Evolutionary conservation across 306 rosid species (phyloP), one percentile per base, ranked within the genome.

Genomic region (Acacia acuminata): DNA sequence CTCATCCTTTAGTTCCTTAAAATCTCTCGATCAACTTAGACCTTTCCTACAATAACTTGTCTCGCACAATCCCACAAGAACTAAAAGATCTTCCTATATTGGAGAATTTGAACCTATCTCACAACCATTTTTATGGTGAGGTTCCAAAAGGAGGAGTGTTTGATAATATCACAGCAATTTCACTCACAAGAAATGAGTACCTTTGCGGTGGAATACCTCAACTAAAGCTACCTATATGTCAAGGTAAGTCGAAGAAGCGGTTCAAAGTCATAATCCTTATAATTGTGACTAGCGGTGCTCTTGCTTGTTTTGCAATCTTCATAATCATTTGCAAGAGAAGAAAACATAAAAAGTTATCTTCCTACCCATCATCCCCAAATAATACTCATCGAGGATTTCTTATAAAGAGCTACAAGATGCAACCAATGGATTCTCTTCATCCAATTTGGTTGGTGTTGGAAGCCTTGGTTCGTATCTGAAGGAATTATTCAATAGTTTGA

Each of bases 1-100:
- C 9, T 43, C 40, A 0, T 79, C 71, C 40, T 66, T 83, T 8
- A 73, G 50, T 38, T 66, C 85, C 64, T 79, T 77, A 10, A 44
- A 3, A 10, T 70, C 82, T 68, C 72, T 87, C 3, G 27, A 10
- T 22, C 36, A 61, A 11, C 17, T 61, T 61, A 61, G 34, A 61
- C 2, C 19, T 61, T 25, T 61, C 36, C 7, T 11, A 61, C 17
- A 25, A 61, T 25, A 61, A 25, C 17, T 10, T 60, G 14, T 11
- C 34, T 9, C 17, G 66, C 14, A 60, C 32, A 24, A 24, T 60
- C 2, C 34, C 66, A 1, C 32, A 10, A 22, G 15, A 60, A 3
- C 16, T 60, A 60, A 9, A 60, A 10, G 32, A 24, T 24, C 7
- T 24, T 24, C 30, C 66, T 11, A 60, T 10, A 24, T 60, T 60